phyloP scores from a whole-genome alignment of 1,284 basidiomycete genomes.

The Cryptococcus jaspeensis region DNA sequence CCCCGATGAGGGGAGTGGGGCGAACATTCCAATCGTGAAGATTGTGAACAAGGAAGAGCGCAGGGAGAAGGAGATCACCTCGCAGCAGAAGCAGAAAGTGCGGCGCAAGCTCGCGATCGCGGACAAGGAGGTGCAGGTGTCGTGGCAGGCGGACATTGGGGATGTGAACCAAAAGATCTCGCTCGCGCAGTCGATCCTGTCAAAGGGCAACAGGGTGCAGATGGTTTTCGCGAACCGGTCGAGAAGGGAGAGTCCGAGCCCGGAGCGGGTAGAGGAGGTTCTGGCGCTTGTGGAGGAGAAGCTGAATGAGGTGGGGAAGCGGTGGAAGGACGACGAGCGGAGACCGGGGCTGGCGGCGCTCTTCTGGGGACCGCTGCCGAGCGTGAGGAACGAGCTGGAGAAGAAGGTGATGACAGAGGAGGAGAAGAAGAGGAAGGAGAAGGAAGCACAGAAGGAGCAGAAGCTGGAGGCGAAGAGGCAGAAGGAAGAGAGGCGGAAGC shows the following conservation, averaged over 20 bases:
- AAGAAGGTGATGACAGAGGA: conserved; percentile 70
- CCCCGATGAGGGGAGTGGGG: conserved; percentile 14
- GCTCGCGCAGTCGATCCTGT: conserved; percentile 28
- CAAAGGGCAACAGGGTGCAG: conserved; percentile 45
- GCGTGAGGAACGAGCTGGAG: conserved; percentile 80
- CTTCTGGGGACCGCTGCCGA: conserved; percentile 68
- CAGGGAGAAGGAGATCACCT: conserved; percentile 21
- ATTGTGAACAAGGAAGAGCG: conserved; percentile 33
- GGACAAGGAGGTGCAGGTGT: conserved; percentile 47
- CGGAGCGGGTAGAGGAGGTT: conserved; percentile 53
- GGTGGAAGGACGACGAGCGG: conserved; percentile 78
- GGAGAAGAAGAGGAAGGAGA: conserved; percentile 55
- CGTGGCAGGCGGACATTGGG: conserved; percentile 39
- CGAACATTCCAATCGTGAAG: conserved; percentile 36
- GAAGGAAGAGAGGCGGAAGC: conserved; percentile 20
- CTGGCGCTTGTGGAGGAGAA: conserved; percentile 64
- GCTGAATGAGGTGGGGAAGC: conserved; percentile 71
- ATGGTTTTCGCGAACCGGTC: conserved; percentile 41
- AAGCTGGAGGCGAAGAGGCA: conserved; percentile 15
- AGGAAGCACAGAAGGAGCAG: conserved; percentile 40
- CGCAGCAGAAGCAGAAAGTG: conserved; percentile 25
- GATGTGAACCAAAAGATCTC: conserved; percentile 44
- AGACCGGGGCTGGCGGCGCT: conserved; percentile 73
- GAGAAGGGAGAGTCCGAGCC: conserved; percentile 12
- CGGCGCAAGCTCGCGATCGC: conserved; percentile 33